These are phyloP conservation scores for Kodamaea derodonti DNA, from an alignment of 1,139 yeast genomes.

Conservation along the genomic window DNA sequence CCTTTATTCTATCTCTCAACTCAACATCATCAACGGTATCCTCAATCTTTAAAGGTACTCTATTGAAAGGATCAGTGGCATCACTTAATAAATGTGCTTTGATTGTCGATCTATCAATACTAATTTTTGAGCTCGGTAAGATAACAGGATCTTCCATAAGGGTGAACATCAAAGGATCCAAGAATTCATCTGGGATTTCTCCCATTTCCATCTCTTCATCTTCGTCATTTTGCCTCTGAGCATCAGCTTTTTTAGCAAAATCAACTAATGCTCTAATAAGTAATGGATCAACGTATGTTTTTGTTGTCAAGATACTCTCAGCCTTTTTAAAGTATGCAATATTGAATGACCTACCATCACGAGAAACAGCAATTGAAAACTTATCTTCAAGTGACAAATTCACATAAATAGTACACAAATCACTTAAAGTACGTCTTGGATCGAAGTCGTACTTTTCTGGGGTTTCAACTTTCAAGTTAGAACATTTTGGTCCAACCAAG, in stretches of 20 bases:
- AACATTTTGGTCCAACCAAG: conserved; percentile 91
- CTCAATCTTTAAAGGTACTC: conserved; percentile 84
- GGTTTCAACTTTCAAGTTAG: conserved; percentile 76
- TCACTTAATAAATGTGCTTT: conserved; percentile 92
- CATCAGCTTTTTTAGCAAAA: conserved; percentile 65
- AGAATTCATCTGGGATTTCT: conserved; percentile 92
- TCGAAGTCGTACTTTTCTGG: conserved; percentile 84
- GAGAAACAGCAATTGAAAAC: conserved; percentile 77
- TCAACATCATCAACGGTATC: conserved; percentile 79
- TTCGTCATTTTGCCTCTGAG: conserved; percentile 58
- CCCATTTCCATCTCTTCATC: conserved; percentile 86
- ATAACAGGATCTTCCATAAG: conserved; percentile 95
- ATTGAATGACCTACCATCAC: conserved; percentile 85
- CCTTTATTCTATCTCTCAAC: conserved; percentile 56
- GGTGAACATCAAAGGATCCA: conserved; percentile 95
- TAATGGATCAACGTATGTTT: conserved; percentile 49
- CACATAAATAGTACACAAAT: conserved; percentile 69
- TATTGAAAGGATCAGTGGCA: conserved; percentile 94
- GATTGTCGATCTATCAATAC: conserved; percentile 86
- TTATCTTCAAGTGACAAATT: conserved; percentile 62
- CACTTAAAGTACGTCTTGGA: conserved; percentile 68
- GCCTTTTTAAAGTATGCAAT: conserved; percentile 68
- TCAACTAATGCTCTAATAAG: conserved; percentile 48
- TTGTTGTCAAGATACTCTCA: conserved; percentile 55
- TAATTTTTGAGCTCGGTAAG: conserved; percentile 78